Conservation (phyloP, 2,329 filamentous ascomycete species). For the Claviceps monticola region DNA sequence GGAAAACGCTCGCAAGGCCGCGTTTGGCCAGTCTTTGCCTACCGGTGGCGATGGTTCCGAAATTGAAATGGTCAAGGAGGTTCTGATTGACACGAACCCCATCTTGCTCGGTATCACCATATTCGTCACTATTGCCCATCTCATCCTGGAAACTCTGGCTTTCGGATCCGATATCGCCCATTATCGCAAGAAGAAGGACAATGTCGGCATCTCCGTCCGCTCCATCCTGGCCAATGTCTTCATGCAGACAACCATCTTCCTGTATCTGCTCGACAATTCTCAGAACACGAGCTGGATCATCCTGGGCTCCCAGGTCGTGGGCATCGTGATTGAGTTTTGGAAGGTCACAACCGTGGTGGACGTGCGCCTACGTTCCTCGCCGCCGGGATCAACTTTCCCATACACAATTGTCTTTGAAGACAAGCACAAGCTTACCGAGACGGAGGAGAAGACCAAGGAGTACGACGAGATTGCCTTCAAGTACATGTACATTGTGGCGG, state of each 20-base stretch:
- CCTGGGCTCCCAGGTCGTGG: slow-evolving; percentile 78
- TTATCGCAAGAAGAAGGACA: slow-evolving; percentile 99
- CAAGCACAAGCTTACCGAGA: slow-evolving; percentile 90
- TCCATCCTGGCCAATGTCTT: slow-evolving; percentile 95
- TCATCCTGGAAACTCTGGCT: slow-evolving; percentile 88
- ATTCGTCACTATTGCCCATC: slow-evolving; percentile 75
- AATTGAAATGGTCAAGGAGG: slow-evolving; percentile 94
- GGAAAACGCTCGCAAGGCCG: slow-evolving; percentile 64
- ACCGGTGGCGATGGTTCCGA: slow-evolving; percentile 81
- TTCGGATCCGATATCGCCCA: slow-evolving; percentile 97
- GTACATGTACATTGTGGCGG: slow-evolving; percentile 86
- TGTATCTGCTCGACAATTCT: slow-evolving; percentile 94
- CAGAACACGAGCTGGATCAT: slow-evolving; percentile 99
- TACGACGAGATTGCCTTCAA: slow-evolving; percentile 97
- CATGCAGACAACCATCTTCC: slow-evolving; percentile 92
- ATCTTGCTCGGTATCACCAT: slow-evolving; percentile 77
- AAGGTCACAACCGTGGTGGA: slow-evolving; percentile 95
- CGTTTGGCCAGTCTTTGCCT: slow-evolving; percentile 55
- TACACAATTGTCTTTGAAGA: slow-evolving; percentile 82
- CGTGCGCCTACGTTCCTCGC: slow-evolving; percentile 60
- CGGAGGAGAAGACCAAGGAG: slow-evolving; percentile 94
- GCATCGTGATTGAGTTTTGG: slow-evolving; percentile 61
- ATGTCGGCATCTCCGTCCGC: slow-evolving; percentile 88
- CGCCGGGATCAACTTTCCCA: slow-evolving; percentile 57
- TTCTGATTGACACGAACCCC: slow-evolving; percentile 85